Conservation (phyloP, 306 rosid genomes). For the Senna tora region DNA sequence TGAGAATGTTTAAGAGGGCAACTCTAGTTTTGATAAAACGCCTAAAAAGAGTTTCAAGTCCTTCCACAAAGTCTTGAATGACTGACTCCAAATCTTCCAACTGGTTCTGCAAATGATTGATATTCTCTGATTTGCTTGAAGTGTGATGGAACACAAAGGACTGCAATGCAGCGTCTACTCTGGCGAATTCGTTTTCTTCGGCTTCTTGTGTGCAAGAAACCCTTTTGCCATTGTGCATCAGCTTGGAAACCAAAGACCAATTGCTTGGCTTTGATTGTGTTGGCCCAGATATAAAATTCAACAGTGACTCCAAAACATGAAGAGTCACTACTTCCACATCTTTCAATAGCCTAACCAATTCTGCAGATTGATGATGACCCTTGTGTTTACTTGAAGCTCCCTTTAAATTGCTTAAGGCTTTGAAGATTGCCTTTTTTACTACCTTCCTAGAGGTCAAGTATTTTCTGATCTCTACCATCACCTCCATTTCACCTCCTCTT, state of each 20-base stretch:
- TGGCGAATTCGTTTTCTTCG: slow-evolving; percentile 10
- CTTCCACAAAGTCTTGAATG: slow-evolving; percentile 30
- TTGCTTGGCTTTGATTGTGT: slow-evolving; percentile 14
- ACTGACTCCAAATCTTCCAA: slow-evolving; percentile 12
- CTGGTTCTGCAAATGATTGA: background rate
- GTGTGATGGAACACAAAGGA: background rate
- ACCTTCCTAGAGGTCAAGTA: slow-evolving; percentile 32
- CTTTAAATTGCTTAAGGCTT: slow-evolving; percentile 14
- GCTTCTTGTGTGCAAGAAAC: slow-evolving; percentile 21
- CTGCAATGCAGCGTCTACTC: slow-evolving; percentile 7
- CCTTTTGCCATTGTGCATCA: slow-evolving; percentile 10
- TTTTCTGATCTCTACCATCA: slow-evolving; percentile 1
- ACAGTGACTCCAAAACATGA: slow-evolving; percentile 13
- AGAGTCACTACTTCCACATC: slow-evolving; percentile 24
- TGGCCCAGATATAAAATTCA: slow-evolving; percentile 13
- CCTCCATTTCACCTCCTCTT: slow-evolving; percentile 7
- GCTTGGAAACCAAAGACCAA: slow-evolving; percentile 34
- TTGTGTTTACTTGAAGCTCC: background rate
- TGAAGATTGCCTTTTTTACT: slow-evolving; percentile 19
- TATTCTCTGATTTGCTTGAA: slow-evolving; percentile 2
- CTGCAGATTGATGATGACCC: background rate
- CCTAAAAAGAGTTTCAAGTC: background rate
- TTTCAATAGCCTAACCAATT: slow-evolving; percentile 4
- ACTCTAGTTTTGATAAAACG: slow-evolving; percentile 27
- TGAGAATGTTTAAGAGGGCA: slow-evolving; percentile 23